Conservation (phyloP, 345 rosid genomes). For the Populus ilicifolia region DNA sequence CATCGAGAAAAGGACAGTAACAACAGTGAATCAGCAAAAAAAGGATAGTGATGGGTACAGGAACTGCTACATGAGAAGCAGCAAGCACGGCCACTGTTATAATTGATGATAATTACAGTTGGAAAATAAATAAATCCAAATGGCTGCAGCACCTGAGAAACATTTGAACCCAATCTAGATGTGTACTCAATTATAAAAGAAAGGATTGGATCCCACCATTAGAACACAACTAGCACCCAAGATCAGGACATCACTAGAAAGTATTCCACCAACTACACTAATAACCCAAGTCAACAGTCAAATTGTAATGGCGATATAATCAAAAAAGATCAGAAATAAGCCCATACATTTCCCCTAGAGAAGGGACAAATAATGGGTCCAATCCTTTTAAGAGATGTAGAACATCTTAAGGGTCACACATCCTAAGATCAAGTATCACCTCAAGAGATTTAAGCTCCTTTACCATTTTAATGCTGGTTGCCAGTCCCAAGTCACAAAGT, state of each 20-base stretch:
- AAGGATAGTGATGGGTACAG: background rate
- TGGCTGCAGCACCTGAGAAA: no score
- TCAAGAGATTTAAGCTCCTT: slow-evolving; percentile 1
- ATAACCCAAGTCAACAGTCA: background rate
- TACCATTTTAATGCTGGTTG: slow-evolving; percentile 57
- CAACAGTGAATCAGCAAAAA: background rate
- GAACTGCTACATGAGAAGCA: background rate
- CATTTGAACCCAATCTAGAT: no score
- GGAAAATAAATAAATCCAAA: background rate
- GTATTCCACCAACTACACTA: background rate
- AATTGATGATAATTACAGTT: background rate
- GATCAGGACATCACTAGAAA: no score
- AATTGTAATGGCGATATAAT: background rate
- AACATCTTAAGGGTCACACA: background rate
- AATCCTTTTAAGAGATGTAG: background rate
- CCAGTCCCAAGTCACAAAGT: slow-evolving; percentile 47
- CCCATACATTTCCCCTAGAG: background rate
- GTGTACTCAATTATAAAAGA: no score
- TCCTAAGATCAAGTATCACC: background rate
- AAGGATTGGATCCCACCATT: no score
- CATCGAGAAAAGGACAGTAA: background rate
- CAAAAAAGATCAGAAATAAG: background rate
- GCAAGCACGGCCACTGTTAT: background rate
- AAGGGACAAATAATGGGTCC: background rate
- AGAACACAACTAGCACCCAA: no score